phyloP scores from a whole-genome alignment of 2,329 filamentous ascomycete genomes.

The Xylariales sp. region DNA sequence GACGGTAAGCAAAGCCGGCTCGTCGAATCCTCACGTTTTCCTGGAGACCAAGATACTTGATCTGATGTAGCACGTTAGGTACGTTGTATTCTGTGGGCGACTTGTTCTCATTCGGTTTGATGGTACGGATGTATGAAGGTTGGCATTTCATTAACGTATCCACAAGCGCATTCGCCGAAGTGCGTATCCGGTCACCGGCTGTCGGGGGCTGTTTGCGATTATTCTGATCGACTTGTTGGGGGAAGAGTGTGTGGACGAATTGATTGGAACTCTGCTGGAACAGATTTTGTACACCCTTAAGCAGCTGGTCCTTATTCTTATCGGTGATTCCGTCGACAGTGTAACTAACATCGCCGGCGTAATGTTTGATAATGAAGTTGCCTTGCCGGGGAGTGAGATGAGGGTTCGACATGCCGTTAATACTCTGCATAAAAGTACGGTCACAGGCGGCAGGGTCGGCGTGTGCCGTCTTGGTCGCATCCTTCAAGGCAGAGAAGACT shows the following conservation, averaged over 20 bases:
- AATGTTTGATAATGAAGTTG: constrained; percentile 98
- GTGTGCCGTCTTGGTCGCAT: constrained; percentile 98
- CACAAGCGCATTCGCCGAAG: constrained; percentile 93
- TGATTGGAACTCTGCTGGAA: constrained; percentile 84
- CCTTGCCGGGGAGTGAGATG: constrained; percentile 94
- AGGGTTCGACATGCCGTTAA: constrained; percentile 90
- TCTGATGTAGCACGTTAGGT: constrained; percentile 94
- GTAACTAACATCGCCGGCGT: constrained; percentile 96
- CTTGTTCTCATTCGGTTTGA: constrained; percentile 99
- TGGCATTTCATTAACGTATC: constrained; percentile 97
- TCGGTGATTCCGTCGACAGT: constrained; percentile 97
- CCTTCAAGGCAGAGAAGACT: constrained; percentile 95
- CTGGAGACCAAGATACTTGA: constrained; percentile 99
- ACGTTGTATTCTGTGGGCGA: constrained; percentile 92
- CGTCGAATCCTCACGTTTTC: constrained; percentile 98
- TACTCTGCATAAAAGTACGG: constrained; percentile 91
- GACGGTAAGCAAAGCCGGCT: constrained; percentile 95
- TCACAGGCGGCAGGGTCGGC: constrained; percentile 95
- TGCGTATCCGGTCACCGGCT: constrained; percentile 94
- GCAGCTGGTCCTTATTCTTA: constrained; percentile 97
- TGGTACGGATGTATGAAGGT: constrained; percentile 97
- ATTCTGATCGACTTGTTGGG: constrained; percentile 92
- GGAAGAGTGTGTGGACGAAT: constrained; percentile 91
- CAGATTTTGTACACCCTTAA: constrained; percentile 92
- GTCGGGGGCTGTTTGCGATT: constrained; percentile 94